A percentile compares a stretch with the other conserved stretches of the same genome.
These are phyloP conservation scores for Mentha longifolia DNA, from an alignment of 257 asterid species.

Conservation along the genomic window DNA sequence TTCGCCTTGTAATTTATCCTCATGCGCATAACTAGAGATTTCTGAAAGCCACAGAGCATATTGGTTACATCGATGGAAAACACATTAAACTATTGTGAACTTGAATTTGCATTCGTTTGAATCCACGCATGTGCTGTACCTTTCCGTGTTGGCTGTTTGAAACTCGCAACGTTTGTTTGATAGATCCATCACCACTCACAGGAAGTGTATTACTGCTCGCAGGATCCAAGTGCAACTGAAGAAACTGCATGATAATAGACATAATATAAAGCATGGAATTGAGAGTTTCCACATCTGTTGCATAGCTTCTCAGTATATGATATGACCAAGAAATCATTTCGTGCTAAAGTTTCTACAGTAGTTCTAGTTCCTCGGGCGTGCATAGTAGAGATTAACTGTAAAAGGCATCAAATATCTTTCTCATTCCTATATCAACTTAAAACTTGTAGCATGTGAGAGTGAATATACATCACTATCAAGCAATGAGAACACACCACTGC, in stretches of 20 bases:
- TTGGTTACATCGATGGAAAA: conserved; percentile 24
- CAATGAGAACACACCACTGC: too few relatives aligned
- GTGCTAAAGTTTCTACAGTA: conserved; percentile 14
- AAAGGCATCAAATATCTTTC: background rate
- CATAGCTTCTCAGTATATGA: background rate
- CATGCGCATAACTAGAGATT: conserved; percentile 87
- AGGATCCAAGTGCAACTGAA: conserved; percentile 92
- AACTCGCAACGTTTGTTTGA: conserved; percentile 71
- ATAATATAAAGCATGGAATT: background rate
- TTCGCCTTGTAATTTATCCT: conserved; percentile 77
- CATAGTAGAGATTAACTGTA: background rate
- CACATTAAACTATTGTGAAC: background rate
- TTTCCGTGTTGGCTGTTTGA: conserved; percentile 85
- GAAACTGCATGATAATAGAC: conserved; percentile 61
- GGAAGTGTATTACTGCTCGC: conserved; percentile 82
- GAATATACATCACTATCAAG: background rate
- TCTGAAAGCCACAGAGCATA: conserved; percentile 53
- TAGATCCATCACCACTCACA: conserved; percentile 58
- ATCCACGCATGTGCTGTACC: conserved; percentile 42
- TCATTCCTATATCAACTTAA: background rate
- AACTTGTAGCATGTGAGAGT: background rate
- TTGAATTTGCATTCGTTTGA: conserved; percentile 6
- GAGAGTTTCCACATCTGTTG: background rate
- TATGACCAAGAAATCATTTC: background rate
- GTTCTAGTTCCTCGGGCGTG: background rate